phyloP scores from a whole-genome alignment of 1,284 basidiomycete species.

The Spongiforma sp. region DNA sequence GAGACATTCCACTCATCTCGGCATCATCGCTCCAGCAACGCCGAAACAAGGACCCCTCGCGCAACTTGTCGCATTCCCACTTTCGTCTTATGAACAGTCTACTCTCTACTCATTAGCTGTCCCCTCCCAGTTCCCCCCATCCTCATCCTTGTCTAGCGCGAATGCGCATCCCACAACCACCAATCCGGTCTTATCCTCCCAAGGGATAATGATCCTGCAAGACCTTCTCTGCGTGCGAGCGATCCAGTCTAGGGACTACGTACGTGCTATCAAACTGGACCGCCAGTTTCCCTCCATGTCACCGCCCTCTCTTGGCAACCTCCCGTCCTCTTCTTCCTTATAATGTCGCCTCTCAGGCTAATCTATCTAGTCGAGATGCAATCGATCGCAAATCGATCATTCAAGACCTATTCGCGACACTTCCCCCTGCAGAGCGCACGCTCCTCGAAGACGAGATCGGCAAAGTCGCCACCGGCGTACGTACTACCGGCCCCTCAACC shows the following conservation, averaged over 20 bases:
- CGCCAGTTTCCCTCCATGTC: slow-evolving; percentile 17
- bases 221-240: slow-evolving; percentile 84
- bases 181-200: slow-evolving; percentile 23
- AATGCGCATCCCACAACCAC: not conserved
- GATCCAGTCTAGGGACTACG: slow-evolving; percentile 75
- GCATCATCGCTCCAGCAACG: slow-evolving; percentile 46
- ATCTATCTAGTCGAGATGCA: too few relatives aligned
- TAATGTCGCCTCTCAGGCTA: too few relatives aligned
- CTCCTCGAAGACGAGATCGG: too few relatives aligned
- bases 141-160: slow-evolving; percentile 16
- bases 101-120: slow-evolving; percentile 61
- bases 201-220: slow-evolving; percentile 67
- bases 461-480: too few relatives aligned
- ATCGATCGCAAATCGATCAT: too few relatives aligned
- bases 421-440: too few relatives aligned
- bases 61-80: slow-evolving; percentile 65
- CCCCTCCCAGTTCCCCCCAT: slow-evolving; percentile 47
- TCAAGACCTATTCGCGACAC: too few relatives aligned
- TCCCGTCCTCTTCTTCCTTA: too few relatives aligned
- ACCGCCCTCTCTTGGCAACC: too few relatives aligned
- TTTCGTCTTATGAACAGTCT: slow-evolving; percentile 65
- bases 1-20: not conserved
- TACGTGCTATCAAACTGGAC: slow-evolving; percentile 78
- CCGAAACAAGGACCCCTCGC: slow-evolving; percentile 61
- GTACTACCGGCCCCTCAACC: too few relatives aligned